A percentile compares a stretch with the other conserved stretches of the same genome.
Evolutionary conservation across 2,329 filamentous ascomycete genomes (phyloP).

Genomic region (Sarocladium strictum): DNA sequence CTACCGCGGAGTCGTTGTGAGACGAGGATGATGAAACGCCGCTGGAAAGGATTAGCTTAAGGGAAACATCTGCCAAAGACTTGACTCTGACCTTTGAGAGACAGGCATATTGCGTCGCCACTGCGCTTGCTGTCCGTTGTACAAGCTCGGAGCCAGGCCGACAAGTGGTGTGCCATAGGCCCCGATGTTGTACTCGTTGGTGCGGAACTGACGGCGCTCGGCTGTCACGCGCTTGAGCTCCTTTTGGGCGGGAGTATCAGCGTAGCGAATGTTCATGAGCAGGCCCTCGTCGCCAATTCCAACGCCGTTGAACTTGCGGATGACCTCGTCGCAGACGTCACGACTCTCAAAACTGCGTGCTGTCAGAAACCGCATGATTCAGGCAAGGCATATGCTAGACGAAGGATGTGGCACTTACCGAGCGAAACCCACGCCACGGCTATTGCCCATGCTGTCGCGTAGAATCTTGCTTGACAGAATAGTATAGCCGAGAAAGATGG

Average conservation of each 20-base stretch:
- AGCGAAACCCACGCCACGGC: slow-evolving; percentile 94
- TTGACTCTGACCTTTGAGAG: slow-evolving; percentile 27
- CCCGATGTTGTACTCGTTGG: slow-evolving; percentile 85
- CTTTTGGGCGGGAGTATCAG: slow-evolving; percentile 95
- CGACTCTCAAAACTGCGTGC: slow-evolving; percentile 75
- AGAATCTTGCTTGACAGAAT: slow-evolving; percentile 94
- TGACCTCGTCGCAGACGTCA: slow-evolving; percentile 84
- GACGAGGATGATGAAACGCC: slow-evolving; percentile 23
- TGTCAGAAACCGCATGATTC: slow-evolving; percentile 16
- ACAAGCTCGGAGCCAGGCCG: slow-evolving; percentile 39
- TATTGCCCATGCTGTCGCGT: slow-evolving; percentile 84
- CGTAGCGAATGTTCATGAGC: slow-evolving; percentile 89
- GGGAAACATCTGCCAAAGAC: no score
- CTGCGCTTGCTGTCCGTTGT: slow-evolving; percentile 26
- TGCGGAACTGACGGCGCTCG: slow-evolving; percentile 90
- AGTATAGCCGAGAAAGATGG: slow-evolving; percentile 72
- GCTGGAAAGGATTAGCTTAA: no score
- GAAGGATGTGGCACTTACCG: slow-evolving; percentile 53
- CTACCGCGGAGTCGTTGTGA: slow-evolving; percentile 12
- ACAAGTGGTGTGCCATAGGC: slow-evolving; percentile 60
- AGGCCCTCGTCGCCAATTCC: slow-evolving; percentile 71
- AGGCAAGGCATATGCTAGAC: neutral
- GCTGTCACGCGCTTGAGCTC: slow-evolving; percentile 93
- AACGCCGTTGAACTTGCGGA: slow-evolving; percentile 78
- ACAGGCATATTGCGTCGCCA: slow-evolving; percentile 27